Conservation (phyloP, 2,329 filamentous ascomycete genomes). For the Eurotiales sp. region DNA sequence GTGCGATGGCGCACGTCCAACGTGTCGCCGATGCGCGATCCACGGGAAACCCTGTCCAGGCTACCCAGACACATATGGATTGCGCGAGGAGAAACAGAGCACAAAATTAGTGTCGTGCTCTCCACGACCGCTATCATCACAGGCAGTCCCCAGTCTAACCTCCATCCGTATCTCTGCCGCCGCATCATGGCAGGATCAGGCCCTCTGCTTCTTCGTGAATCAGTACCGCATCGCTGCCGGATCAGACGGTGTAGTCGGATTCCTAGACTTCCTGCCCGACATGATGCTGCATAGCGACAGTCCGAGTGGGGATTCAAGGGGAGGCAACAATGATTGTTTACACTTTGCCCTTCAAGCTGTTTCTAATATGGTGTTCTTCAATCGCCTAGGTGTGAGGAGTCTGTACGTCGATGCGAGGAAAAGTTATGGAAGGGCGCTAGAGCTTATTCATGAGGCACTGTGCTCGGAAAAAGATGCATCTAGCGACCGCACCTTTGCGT, state of each 20-base stretch:
- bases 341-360: neutral
- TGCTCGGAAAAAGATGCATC: neutral
- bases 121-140: neutral
- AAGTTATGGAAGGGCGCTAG: conserved; percentile 1
- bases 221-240: conserved; percentile 3
- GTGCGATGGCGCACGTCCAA: neutral
- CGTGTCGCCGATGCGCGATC: neutral
- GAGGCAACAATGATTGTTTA: neutral
- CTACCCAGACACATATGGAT: neutral
- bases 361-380: neutral
- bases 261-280: neutral
- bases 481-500: conserved; percentile 4
- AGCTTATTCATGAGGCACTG: neutral
- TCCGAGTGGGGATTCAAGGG: neutral
- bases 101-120: neutral
- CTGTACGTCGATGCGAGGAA: conserved; percentile 4
- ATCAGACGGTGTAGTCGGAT: conserved; percentile 1
- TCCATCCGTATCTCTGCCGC: neutral
- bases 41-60: neutral
- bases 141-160: neutral
- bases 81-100: neutral
- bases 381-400: neutral
- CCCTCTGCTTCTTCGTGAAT: conserved; percentile 2
- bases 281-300: neutral
- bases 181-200: neutral